Evolutionary conservation across 2,329 filamentous ascomycete genomes (phyloP).

Genomic region (Onygenales sp.): DNA sequence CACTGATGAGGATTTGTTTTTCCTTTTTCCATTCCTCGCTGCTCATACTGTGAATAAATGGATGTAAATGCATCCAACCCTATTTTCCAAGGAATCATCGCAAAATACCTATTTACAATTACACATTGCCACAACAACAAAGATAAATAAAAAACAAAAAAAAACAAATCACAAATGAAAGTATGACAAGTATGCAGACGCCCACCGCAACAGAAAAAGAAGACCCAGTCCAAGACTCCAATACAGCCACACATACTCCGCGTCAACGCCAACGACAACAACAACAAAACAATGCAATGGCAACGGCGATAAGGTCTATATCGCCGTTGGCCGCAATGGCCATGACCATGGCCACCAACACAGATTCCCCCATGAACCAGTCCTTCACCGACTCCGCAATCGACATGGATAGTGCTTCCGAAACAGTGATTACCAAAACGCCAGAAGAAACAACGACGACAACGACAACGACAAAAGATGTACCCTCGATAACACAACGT

Average conservation of each 20-base stretch:
- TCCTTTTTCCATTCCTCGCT: too few species aligned
- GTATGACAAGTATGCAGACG: background rate
- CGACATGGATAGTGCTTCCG: conserved; percentile 12
- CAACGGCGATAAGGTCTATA: background rate
- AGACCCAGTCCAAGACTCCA: background rate
- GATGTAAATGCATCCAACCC: too few species aligned
- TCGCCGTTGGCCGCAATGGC: background rate
- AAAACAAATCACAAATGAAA: background rate
- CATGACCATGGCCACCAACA: background rate
- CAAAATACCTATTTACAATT: too few species aligned
- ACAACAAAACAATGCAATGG: background rate
- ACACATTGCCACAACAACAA: background rate
- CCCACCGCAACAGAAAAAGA: background rate
- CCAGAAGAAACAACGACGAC: conserved; percentile 17
- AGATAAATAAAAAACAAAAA: background rate
- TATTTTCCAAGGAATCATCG: too few species aligned
- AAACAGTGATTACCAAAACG: conserved; percentile 5
- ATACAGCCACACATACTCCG: background rate
- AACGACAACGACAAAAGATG: conserved; percentile 6
- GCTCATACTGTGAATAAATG: too few species aligned
- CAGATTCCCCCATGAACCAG: conserved; percentile 4
- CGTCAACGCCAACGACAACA: background rate
- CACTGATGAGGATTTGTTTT: too few species aligned
- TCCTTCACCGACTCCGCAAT: conserved; percentile 20
- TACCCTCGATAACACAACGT: conserved; percentile 18